phyloP scores from a whole-genome alignment of 257 asterid genomes.

The Solanum virginianum region DNA sequence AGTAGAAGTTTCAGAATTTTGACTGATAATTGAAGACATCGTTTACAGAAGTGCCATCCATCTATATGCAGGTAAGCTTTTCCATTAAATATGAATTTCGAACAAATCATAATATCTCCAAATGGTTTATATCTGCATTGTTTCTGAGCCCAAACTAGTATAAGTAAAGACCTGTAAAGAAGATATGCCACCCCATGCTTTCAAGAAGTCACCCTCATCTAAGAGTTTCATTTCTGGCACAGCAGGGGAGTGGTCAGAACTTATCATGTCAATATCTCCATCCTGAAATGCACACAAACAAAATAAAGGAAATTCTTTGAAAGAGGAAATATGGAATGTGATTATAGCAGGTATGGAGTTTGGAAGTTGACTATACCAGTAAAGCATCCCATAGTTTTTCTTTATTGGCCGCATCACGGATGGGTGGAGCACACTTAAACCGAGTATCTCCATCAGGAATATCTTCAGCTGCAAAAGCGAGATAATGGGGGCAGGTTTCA shows the following conservation, averaged over 20 bases:
- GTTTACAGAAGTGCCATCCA: background rate
- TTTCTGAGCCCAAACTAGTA: background rate
- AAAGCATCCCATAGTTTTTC: constrained; percentile 76
- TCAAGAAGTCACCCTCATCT: constrained; percentile 68
- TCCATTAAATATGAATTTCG: background rate
- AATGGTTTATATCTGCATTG: background rate
- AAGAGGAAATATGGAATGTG: background rate
- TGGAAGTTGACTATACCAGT: constrained; percentile 30
- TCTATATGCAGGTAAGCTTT: background rate
- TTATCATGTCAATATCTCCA: constrained; percentile 85
- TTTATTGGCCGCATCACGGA: constrained; percentile 70
- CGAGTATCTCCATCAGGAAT: constrained; percentile 95
- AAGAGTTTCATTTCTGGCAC: constrained; percentile 80
- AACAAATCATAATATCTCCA: background rate
- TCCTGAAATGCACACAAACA: constrained; percentile 32
- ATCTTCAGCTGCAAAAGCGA: constrained; percentile 94
- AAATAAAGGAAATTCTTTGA: background rate
- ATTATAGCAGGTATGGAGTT: background rate
- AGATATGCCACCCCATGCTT: constrained; percentile 98
- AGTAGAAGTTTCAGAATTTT: background rate
- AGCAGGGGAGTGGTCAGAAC: constrained; percentile 95
- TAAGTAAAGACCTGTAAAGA: constrained; percentile 61
- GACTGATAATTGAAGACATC: background rate
- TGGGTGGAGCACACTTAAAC: constrained; percentile 94
- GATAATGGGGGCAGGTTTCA: constrained; percentile 96